These are phyloP conservation scores for Rhynchospora breviuscula DNA, from an alignment of 176 grass and related monocot species.

Conservation along the genomic window DNA sequence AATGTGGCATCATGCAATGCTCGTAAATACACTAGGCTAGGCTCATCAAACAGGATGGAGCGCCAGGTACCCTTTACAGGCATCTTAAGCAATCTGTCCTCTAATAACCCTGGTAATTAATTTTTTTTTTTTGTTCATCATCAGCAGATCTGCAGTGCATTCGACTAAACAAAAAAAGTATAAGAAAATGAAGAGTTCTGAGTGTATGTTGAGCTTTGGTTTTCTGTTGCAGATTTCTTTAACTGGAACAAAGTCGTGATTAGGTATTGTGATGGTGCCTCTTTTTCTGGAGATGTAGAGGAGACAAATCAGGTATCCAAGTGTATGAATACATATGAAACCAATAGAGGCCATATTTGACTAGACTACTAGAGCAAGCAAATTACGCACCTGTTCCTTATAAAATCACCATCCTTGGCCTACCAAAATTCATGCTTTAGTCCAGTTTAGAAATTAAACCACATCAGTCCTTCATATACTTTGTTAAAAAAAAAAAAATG, in stretches of 20 bases:
- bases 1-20: slow-evolving; percentile 30
- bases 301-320: slow-evolving; percentile 25
- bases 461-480: neutral
- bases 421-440: neutral
- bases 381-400: neutral
- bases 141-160: neutral
- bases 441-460: neutral
- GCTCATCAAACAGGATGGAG: slow-evolving; percentile 54
- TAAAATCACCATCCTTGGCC: neutral
- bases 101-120: slow-evolving; percentile 49
- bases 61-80: slow-evolving; percentile 33
- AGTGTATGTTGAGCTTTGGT: neutral
- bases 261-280: slow-evolving; percentile 75
- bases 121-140: neutral
- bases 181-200: neutral
- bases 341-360: neutral
- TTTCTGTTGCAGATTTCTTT: slow-evolving; percentile 55
- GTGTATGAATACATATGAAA: neutral
- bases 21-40: slow-evolving; percentile 31
- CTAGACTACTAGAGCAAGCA: neutral
- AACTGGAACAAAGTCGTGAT: slow-evolving; percentile 70
- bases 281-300: slow-evolving; percentile 63
- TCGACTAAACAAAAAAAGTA: neutral
- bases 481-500: neutral
- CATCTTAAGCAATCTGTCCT: slow-evolving; percentile 51